Evolutionary conservation across 75 land plant genomes (phyloP).

Genomic region (Cunninghamia lanceolata): DNA sequence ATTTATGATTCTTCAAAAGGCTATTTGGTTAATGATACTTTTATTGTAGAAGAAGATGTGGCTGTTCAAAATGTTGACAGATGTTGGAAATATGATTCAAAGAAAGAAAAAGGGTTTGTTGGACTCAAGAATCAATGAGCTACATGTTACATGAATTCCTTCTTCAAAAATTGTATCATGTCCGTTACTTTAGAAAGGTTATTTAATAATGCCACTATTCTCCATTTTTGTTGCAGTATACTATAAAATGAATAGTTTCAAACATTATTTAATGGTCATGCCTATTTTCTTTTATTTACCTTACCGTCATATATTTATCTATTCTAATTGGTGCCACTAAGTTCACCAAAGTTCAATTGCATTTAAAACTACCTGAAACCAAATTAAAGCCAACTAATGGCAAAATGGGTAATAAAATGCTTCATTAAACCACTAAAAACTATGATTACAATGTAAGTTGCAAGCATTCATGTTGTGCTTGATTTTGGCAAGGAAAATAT

Average conservation of each 20-base stretch:
- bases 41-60: slow-evolving; percentile 81
- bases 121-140: slow-evolving; percentile 99
- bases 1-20: slow-evolving; percentile 78
- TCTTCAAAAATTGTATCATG: slow-evolving; percentile 88
- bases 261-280: not conserved
- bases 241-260: not conserved
- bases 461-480: too few species aligned
- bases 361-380: too few species aligned
- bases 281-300: not conserved
- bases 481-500: too few species aligned
- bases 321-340: too few species aligned
- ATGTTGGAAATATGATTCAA: slow-evolving; percentile 88
- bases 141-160: slow-evolving; percentile 99
- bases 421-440: too few species aligned
- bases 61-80: slow-evolving; percentile 65
- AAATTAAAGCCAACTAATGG: too few species aligned
- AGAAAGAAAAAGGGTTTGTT: slow-evolving; percentile 95
- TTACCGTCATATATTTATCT: not conserved
- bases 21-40: slow-evolving; percentile 78
- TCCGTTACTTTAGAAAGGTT: slow-evolving; percentile 94
- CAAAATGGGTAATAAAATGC: too few species aligned
- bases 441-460: too few species aligned
- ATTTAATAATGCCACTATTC: not conserved
- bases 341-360: too few species aligned
- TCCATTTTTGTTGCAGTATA: not conserved